Evolutionary conservation across 805 yeast genomes (phyloP).

Genomic region (Alloascoidea hylecoeti): DNA sequence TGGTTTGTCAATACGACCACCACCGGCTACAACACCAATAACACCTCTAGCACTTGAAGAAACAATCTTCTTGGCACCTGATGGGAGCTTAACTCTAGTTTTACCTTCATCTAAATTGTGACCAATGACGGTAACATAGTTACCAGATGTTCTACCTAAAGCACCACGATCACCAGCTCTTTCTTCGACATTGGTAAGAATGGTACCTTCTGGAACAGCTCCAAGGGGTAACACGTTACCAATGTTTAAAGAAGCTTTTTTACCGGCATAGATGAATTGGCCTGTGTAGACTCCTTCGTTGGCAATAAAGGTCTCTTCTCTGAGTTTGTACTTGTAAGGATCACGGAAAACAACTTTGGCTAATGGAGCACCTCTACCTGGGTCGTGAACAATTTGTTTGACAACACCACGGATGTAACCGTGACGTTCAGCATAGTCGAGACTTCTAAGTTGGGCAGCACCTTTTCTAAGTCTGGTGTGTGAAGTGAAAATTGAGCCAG

Average conservation of each 20-base stretch:
- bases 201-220: conserved; percentile 98
- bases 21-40: conserved; percentile 99
- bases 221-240: conserved; percentile 97
- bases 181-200: conserved; percentile 96
- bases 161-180: conserved; percentile 99
- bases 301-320: conserved; percentile 98
- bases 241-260: conserved; percentile 91
- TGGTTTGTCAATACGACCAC: conserved; percentile 99
- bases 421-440: conserved; percentile 98
- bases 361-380: conserved; percentile 99
- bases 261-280: conserved; percentile 98
- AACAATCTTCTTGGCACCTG: conserved; percentile 96
- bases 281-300: conserved; percentile 99
- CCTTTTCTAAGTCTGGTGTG: conserved; percentile 99
- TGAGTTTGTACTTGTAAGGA: conserved; percentile 96
- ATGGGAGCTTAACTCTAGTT: conserved; percentile 98
- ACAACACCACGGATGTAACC: conserved; percentile 99
- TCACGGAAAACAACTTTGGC: conserved; percentile 99
- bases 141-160: conserved; percentile 98
- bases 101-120: conserved; percentile 99
- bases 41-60: conserved; percentile 98
- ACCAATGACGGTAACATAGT: conserved; percentile 97
- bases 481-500: conserved; percentile 99
- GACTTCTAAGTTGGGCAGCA: conserved; percentile 99
- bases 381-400: conserved; percentile 96